phyloP scores from a whole-genome alignment of 2,329 filamentous ascomycete species.

The Pezicula radicicola region DNA sequence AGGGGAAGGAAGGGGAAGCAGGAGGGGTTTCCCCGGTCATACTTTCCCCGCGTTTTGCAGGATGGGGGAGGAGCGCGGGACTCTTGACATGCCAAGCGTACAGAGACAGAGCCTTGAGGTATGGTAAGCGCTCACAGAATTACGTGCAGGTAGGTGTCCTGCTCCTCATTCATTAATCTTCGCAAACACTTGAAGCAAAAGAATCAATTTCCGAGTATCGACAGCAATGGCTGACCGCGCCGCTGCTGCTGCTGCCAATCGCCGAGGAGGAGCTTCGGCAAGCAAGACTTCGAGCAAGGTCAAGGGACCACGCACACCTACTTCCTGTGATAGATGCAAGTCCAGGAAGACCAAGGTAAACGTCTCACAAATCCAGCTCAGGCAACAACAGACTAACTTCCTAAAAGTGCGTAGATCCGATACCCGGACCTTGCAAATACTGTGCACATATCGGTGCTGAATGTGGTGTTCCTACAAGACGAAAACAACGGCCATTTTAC shows the following conservation, averaged over 20 bases:
- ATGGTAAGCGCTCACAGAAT: no score
- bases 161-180: no score
- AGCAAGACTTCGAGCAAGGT: neutral
- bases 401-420: conserved; percentile 15
- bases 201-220: no score
- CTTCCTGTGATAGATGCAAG: conserved; percentile 16
- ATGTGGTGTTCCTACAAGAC: conserved; percentile 11
- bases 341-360: conserved; percentile 15
- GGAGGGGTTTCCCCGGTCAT: neutral
- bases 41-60: no score
- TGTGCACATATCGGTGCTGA: conserved; percentile 15
- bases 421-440: conserved; percentile 17
- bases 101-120: no score
- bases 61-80: neutral
- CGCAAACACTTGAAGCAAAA: no score
- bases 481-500: conserved; percentile 16
- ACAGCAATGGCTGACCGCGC: no score
- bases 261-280: conserved; percentile 1
- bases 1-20: neutral
- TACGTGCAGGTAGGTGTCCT: no score
- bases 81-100: no score
- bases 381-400: neutral
- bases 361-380: no score
- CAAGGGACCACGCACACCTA: conserved; percentile 14
- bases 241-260: neutral